Base-by-base conservation (phyloP, 306 rosid species). In the Cicer chorassanicum region DNA sequence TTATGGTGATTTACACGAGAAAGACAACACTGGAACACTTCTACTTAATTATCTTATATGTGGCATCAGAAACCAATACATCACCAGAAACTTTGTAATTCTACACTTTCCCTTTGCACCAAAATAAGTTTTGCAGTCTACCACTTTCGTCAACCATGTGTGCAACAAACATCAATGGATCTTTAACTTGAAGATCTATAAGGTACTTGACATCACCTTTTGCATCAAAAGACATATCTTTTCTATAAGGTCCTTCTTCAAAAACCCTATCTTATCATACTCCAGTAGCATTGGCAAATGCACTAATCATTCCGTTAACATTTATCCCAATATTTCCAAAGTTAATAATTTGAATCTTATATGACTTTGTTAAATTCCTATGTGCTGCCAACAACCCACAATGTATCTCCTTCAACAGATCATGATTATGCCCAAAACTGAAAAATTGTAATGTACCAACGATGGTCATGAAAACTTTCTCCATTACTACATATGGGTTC, bases 161-260 rank as follows among this genome's bases (percentile, higher is more conserved):
- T 49, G 55, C 9, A n/a, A 49, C 55, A 49, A n/a, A 49, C 55
- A 49, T 49, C 55, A n/a, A n/a, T n/a, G 55, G 55, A n/a, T 45
- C 6, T 45, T 45, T 45, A 3, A 3, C 6, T 4, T 4, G 1
- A 3, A 45, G 14, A 3, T 10, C 50, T 10, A 9, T 10, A 45
- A 45, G 50, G 13, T 45, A 45, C 14, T 1, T 45, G 1, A 45
- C 14, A 4, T 0, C 50, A 45, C 14, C 50, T 45, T 45, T 4
- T 3, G 50, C 50, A 45, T 11, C 50, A 3, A 6, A 45, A 45
- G 1, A 11, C 1, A 3, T 11, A 1, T 3, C 50, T 11, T 45
- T 45, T 45, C 6, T 45, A 21, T 1, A 21, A 21, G 29, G 29
- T 49, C 55, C 55, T n/a, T 49, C 19, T n/a, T 49, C 18, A 13